Conservation (phyloP, 176 grass and related monocot species). For the Musa itinerans region DNA sequence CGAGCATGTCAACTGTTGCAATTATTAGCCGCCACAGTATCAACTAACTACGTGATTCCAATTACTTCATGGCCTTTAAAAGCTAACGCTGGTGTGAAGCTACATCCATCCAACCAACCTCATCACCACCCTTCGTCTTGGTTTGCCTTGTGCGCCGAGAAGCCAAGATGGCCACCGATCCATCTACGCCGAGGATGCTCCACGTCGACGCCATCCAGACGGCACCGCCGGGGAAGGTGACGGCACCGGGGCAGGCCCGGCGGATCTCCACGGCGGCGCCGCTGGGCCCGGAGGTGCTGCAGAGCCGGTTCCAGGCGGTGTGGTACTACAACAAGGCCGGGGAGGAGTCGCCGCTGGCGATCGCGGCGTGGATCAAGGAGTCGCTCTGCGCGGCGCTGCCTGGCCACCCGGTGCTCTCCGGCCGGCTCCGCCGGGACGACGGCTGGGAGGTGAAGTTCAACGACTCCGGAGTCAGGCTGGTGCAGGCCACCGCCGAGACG, state of each 20-base stretch:
- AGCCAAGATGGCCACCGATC: no score
- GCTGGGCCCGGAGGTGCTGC: constrained; percentile 24
- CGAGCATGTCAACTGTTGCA: no score
- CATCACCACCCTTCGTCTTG: no score
- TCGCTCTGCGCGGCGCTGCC: constrained; percentile 48
- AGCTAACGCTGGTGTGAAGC: no score
- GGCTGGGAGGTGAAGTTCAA: constrained; percentile 83
- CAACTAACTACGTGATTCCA: no score
- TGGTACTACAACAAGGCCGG: constrained; percentile 44
- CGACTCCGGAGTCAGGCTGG: constrained; percentile 54
- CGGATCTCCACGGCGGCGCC: constrained; percentile 24
- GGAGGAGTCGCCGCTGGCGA: constrained; percentile 33
- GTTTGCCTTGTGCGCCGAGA: no score
- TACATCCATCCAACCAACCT: no score
- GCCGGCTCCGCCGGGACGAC: constrained; percentile 41
- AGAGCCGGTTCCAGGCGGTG: constrained; percentile 44
- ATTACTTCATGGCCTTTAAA: no score
- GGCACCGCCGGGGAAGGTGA: constrained; percentile 33
- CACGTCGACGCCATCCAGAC: constrained; percentile 64
- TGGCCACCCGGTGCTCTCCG: constrained; percentile 55
- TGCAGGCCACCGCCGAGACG: constrained; percentile 58
- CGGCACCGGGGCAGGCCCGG: constrained; percentile 17
- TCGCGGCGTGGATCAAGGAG: constrained; percentile 49
- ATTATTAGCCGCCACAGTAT: no score
- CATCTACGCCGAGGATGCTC: not conserved